Conservation (phyloP, 106 monocot species). For the Triglochin maritima region DNA sequence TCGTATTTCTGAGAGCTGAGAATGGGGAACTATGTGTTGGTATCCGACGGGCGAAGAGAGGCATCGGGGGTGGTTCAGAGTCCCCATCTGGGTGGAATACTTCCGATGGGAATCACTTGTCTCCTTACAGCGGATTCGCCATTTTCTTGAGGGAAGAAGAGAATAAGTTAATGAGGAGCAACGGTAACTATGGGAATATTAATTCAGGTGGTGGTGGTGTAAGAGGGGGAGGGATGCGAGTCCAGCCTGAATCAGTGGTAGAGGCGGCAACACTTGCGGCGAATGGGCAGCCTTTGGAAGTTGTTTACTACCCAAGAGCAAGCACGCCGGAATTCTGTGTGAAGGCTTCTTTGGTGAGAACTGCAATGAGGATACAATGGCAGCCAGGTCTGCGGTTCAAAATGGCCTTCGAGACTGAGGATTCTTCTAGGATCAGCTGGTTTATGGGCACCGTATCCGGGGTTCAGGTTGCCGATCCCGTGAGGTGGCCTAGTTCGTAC, state of each 20-base stretch:
- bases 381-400: conserved; percentile 23
- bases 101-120: conserved; percentile 7
- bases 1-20: conserved; percentile 25
- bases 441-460: conserved; percentile 28
- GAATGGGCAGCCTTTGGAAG: conserved; percentile 17
- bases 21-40: conserved; percentile 24
- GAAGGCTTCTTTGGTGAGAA: conserved; percentile 13
- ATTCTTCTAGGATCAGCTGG: conserved; percentile 30
- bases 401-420: conserved; percentile 31
- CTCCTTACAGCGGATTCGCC: conserved; percentile 17
- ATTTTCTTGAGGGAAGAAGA: conserved; percentile 22
- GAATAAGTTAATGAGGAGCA: conserved; percentile 10
- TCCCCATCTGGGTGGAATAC: conserved; percentile 18
- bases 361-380: conserved; percentile 20
- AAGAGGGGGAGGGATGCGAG: background rate
- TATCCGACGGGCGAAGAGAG: conserved; percentile 20
- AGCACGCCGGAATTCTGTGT: conserved; percentile 30
- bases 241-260: conserved; percentile 17
- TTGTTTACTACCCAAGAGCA: conserved; percentile 28
- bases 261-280: conserved; percentile 16
- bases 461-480: conserved; percentile 20
- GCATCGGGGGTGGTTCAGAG: conserved; percentile 13
- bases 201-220: background rate
- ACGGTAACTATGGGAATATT: background rate
- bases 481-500: conserved; percentile 20